Conservation (phyloP, 108 stramenopile species). For the Discostella stelligeroides region DNA sequence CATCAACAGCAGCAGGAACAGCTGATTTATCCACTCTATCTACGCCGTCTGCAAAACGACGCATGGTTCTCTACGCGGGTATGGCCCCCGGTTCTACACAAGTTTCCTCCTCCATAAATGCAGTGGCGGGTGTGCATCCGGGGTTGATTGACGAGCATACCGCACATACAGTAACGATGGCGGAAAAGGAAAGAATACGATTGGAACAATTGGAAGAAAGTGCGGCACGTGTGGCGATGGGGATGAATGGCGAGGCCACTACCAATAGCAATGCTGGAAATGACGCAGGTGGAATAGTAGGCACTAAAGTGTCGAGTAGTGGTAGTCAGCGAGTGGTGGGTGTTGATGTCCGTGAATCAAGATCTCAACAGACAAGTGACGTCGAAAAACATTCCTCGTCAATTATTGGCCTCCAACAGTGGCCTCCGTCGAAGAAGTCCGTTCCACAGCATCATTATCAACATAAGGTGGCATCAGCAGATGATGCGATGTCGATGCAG, state of each 20-base stretch:
- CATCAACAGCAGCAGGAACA: background rate
- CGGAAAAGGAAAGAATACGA: slow-evolving; percentile 36
- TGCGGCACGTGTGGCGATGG: slow-evolving; percentile 38
- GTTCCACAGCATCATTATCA: background rate
- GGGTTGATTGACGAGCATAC: slow-evolving; percentile 51
- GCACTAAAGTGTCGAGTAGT: no score
- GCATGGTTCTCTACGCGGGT: slow-evolving; percentile 73
- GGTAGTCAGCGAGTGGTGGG: no score
- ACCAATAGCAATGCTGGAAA: background rate
- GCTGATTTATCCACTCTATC: slow-evolving; percentile 3
- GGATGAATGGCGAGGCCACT: slow-evolving; percentile 1
- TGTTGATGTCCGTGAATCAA: no score
- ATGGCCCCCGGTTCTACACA: slow-evolving; percentile 80
- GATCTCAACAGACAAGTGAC: no score
- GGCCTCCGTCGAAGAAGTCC: background rate
- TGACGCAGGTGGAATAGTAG: background rate
- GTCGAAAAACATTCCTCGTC: no score
- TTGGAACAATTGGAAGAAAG: slow-evolving; percentile 32
- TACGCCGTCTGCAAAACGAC: slow-evolving; percentile 20
- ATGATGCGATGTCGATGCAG: background rate
- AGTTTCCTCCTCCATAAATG: slow-evolving; percentile 62
- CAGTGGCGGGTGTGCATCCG: slow-evolving; percentile 70
- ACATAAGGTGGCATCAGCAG: background rate
- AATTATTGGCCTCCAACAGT: background rate
- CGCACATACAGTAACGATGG: slow-evolving; percentile 30